Base-by-base conservation (phyloP, 2,329 filamentous ascomycete species). In the Nemania serpens region DNA sequence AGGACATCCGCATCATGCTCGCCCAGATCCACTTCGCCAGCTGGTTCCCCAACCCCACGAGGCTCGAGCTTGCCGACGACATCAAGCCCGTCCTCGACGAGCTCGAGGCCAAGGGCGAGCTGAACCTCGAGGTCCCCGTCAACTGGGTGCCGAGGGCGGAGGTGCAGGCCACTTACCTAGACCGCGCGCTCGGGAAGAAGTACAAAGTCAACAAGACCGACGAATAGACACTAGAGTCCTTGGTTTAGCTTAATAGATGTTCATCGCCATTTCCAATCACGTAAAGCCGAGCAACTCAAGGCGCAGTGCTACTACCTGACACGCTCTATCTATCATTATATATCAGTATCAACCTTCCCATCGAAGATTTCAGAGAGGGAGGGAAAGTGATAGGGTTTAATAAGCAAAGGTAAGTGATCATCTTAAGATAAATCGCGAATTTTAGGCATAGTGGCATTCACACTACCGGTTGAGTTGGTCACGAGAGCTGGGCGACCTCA, bases 1-100 rank as follows among this genome's bases (percentile, higher is more conserved):
- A 78, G 5, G 74, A 79, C n/a, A 77, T 82, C n/a, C 73, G 84
- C 45, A 78, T 86, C 33, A 87, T 87, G 84, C 73, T 87, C n/a
- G 83, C 83, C 33, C 79, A 84, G 77, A 84, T 86, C 48, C 83
- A 84, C 69, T 86, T 86, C 68, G 82, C 84, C 0, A 78, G 79
- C 1, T 85, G 82, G 82, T 85, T 85, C 57, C 72, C 79, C 1
- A 88, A 87, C 68, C 73, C 74, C 3, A 88, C 88, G 84, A 71
- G 75, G 22, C 72, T 88, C 22, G 78, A 85, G 63, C 73, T 88
- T 49, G 75, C 78, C 0, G 77, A 84, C 12, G 80, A 83, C 29
- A 61, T 88, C 33, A 77, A 72, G 61, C 75, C 78, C 0, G 49
- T 79, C 1, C 64, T 88, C 4, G 76, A 81, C 50, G 63, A 58